These are phyloP conservation scores for Cryphonectria radicalis DNA, from an alignment of 2,329 filamentous ascomycete species.

Conservation along the genomic window DNA sequence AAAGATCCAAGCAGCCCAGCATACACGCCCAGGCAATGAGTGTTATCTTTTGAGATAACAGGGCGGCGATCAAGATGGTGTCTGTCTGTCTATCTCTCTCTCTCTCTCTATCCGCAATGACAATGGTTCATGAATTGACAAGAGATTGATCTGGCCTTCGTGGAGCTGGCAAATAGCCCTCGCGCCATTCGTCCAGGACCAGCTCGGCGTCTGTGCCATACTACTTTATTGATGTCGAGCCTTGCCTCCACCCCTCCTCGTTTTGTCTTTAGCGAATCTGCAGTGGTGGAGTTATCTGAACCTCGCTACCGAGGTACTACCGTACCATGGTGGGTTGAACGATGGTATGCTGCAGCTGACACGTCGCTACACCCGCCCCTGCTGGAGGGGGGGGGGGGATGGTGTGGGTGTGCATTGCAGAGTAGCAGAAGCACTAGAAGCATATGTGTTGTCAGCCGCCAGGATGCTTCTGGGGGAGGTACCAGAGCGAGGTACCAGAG, in stretches of 20 bases:
- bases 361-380: not conserved
- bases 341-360: conserved; percentile 3
- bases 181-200: not conserved
- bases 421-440: conserved; percentile 1
- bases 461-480: not conserved
- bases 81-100: not conserved
- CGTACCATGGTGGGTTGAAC: not conserved
- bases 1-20: not conserved
- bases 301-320: not conserved
- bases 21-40: not conserved
- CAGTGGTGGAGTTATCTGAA: not conserved
- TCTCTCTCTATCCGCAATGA: not conserved
- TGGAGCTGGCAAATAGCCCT: not conserved
- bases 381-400: not conserved
- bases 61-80: not conserved
- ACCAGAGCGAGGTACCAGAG: not conserved
- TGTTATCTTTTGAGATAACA: not conserved
- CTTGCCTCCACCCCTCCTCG: not conserved
- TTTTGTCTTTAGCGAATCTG: not conserved
- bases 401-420: not conserved
- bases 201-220: not conserved
- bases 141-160: not conserved
- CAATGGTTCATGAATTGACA: not conserved
- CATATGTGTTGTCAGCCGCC: not conserved
- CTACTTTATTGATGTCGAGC: not conserved